These are phyloP conservation scores for Venturia pyrina DNA, from an alignment of 2,329 filamentous ascomycete genomes.

Conservation along the genomic window DNA sequence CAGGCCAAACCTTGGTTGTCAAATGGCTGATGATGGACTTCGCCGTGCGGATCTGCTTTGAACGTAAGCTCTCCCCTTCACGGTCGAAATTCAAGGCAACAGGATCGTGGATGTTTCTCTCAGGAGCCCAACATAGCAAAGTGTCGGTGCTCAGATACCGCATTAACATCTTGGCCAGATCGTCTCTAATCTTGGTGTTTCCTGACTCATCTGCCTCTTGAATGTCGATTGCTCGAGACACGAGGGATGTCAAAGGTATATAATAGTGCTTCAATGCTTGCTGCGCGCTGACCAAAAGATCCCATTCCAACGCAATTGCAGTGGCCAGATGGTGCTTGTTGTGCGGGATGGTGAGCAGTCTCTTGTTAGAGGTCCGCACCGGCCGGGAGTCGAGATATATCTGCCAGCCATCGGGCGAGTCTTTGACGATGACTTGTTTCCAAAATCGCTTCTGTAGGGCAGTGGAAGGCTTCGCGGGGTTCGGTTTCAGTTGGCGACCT, in stretches of 20 bases:
- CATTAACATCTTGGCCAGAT: conserved; percentile 60
- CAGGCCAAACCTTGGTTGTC: conserved; percentile 69
- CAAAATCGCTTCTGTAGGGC: conserved; percentile 68
- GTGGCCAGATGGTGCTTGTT: conserved; percentile 73
- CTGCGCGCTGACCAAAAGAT: conserved; percentile 67
- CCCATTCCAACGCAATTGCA: conserved; percentile 89
- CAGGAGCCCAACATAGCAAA: conserved; percentile 77
- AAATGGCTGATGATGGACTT: conserved; percentile 63
- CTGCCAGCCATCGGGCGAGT: conserved; percentile 43
- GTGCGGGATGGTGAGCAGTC: conserved; percentile 59
- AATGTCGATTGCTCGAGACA: conserved; percentile 77
- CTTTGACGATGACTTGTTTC: conserved; percentile 53
- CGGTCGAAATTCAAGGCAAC: conserved; percentile 27
- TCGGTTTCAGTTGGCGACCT: conserved; percentile 32
- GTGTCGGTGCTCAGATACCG: conserved; percentile 88
- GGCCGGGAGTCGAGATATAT: conserved; percentile 70
- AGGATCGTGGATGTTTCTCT: conserved; percentile 38
- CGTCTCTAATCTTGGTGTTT: conserved; percentile 44
- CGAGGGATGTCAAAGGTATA: conserved; percentile 79
- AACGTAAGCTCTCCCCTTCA: conserved; percentile 53
- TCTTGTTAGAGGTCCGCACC: conserved; percentile 66
- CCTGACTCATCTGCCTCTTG: conserved; percentile 51
- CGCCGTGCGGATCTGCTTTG: conserved; percentile 61
- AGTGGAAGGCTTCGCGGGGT: conserved; percentile 35
- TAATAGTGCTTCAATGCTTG: conserved; percentile 80